Base-by-base conservation (phyloP, 2,329 filamentous ascomycete genomes). In the Cytospora mali region DNA sequence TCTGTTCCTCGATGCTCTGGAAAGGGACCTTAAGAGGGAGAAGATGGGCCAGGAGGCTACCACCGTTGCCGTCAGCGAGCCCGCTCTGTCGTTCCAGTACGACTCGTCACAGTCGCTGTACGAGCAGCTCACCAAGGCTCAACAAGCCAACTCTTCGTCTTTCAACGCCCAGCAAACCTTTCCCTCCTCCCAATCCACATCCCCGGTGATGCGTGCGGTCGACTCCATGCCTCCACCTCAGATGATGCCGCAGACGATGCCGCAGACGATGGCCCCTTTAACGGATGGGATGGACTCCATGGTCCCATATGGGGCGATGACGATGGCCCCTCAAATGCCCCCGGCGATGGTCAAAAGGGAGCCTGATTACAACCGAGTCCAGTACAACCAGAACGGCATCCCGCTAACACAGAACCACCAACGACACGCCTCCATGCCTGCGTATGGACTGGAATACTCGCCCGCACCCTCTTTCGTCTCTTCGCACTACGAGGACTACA, bases 31-130 rank as follows among this genome's bases (percentile, higher is more conserved):
- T 74, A 99, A 99, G 88, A 88, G 95, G 73, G 95, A 99, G 81
- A 99, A 99, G 86, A 98, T 98, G 94, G 90, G 91, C 69, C 95
- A 99, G 79, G 95, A 99, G 79, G 92, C 95, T 62, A 99, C 93
- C 57, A 99, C 95, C 18, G 88, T 97, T 71, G 95, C 95, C 60
- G 93, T 98, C 74, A 96, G 90, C 84, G 95, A 99, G 81, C 95
- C 95, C 39, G 95, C 95, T 57, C 82, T 98, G 71, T 99, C 95
- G 1, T 99, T 99, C 81, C 93, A 99, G 79, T 99, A 97, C 79
- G 95, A 99, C 80, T 97, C 95, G 27, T 98, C 95, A 35, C 95
- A 99, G 80, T 98, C 95, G 69, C 89, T 99, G 65, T 99, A 97
- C 76, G 95, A 99, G 84, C 95, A 99, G 82, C 88, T 99, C 80